Conservation (phyloP, 805 yeast species). For the Myxozyma melibiosi region DNA sequence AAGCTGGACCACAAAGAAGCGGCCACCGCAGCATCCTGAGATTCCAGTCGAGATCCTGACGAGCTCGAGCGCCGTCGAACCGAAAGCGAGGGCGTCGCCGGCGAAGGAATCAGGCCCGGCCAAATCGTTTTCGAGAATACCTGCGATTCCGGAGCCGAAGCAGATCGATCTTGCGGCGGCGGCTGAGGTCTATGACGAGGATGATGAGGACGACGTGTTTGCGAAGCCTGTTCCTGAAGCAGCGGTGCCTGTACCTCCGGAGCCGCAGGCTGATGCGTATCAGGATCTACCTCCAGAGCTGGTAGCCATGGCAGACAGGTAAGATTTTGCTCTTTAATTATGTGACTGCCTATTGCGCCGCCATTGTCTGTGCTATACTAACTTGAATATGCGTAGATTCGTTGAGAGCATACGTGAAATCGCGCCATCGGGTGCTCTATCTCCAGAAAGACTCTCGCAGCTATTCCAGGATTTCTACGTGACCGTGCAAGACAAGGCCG, state of each 20-base stretch:
- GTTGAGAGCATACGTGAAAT: constrained; percentile 43
- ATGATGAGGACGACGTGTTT: constrained; percentile 2
- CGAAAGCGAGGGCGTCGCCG: constrained; percentile 7
- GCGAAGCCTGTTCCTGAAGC: neutral
- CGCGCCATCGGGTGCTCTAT: constrained; percentile 38
- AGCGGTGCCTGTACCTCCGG: neutral
- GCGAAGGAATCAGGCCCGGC: constrained; percentile 3
- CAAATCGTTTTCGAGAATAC: constrained; percentile 28
- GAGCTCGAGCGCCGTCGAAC: constrained; percentile 6
- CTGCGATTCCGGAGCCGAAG: constrained; percentile 18
- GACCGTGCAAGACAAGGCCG: constrained; percentile 38
- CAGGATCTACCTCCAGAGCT: constrained; percentile 29
- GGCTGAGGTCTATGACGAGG: neutral
- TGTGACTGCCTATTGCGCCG: neutral
- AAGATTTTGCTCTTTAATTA: neutral
- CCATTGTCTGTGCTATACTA: too few species aligned
- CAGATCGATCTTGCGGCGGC: neutral
- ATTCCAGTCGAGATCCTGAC: constrained; percentile 26
- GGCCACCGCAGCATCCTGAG: constrained; percentile 9
- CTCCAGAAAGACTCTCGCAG: constrained; percentile 44
- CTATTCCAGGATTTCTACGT: constrained; percentile 47
- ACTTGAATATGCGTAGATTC: constrained; percentile 17
- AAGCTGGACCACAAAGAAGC: constrained; percentile 12
- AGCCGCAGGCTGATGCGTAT: neutral
- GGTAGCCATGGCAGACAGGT: constrained; percentile 24